Conservation (phyloP, 2,329 filamentous ascomycete species). For the Xylariaceae sp. region DNA sequence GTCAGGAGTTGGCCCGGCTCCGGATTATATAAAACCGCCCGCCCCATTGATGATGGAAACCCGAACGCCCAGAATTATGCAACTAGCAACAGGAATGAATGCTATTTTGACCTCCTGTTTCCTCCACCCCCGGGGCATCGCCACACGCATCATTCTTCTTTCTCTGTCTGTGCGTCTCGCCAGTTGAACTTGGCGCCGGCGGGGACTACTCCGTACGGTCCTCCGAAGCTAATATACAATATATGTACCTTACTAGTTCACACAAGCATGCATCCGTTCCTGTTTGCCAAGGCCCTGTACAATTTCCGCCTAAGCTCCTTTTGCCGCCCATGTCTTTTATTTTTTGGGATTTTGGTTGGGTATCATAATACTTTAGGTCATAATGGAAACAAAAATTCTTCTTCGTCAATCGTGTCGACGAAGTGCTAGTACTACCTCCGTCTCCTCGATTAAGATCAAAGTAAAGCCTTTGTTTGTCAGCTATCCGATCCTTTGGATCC, state of each 20-base stretch:
- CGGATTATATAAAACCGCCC: conserved; percentile 11
- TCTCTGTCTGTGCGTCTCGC: conserved; percentile 6
- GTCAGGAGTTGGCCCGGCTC: conserved; percentile 13
- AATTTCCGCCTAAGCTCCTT: conserved; percentile 12
- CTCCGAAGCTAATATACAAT: conserved; percentile 20
- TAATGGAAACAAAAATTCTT: conserved; percentile 12
- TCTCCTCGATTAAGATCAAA: conserved; percentile 4
- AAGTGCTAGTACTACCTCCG: conserved; percentile 1
- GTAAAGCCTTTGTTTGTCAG: conserved; percentile 6
- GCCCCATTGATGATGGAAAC: conserved; percentile 8
- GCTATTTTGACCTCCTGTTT: conserved; percentile 8
- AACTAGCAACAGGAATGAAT: conserved; percentile 15
- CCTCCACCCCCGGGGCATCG: conserved; percentile 5
- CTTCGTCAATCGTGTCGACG: conserved; percentile 11
- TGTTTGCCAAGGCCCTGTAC: conserved; percentile 10
- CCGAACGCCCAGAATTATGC: conserved; percentile 29
- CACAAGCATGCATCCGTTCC: conserved; percentile 18
- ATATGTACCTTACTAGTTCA: conserved; percentile 11
- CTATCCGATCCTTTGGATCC: conserved; percentile 25
- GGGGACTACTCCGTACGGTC: background rate
- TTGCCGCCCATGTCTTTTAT: conserved; percentile 12
- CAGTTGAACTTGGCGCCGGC: conserved; percentile 4
- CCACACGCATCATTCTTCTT: conserved; percentile 8
- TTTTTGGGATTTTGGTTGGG: conserved; percentile 11
- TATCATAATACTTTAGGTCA: conserved; percentile 23